Evolutionary conservation across 129 eudicot genomes (phyloP).

Genomic region (Pseudognaphalium luteoalbum): DNA sequence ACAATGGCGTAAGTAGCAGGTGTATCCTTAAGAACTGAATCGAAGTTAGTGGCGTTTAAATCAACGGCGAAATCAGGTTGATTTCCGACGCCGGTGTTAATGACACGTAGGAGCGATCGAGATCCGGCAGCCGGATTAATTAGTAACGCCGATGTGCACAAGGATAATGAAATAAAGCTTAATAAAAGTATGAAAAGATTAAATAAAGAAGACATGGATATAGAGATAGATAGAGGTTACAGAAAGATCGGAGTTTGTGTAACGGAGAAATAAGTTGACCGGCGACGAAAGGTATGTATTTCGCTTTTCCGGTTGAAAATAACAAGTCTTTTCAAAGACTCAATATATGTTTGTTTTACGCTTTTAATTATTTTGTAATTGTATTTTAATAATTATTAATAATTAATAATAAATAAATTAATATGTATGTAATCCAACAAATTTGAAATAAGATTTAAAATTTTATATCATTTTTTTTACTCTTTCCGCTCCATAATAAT

Average conservation of each 20-base stretch:
- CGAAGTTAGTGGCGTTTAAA: constrained; percentile 76
- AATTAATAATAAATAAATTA: too few relatives aligned
- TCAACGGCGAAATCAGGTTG: constrained; percentile 57
- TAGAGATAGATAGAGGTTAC: background rate
- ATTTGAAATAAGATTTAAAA: too few relatives aligned
- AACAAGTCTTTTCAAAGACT: constrained; percentile 28
- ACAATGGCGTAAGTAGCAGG: constrained; percentile 78
- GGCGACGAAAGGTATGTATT: constrained; percentile 20
- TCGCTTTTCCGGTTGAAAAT: constrained; percentile 33
- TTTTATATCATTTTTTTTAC: too few relatives aligned
- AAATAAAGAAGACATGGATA: constrained; percentile 40
- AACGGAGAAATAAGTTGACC: constrained; percentile 27
- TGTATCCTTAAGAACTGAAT: constrained; percentile 59
- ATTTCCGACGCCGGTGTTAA: constrained; percentile 26
- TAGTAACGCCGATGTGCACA: constrained; percentile 24
- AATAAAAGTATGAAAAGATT: constrained; percentile 29
- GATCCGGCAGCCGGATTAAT: constrained; percentile 50
- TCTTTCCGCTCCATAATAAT: too few relatives aligned
- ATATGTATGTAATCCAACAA: background rate
- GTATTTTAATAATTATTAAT: too few relatives aligned
- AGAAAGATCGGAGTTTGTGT: constrained; percentile 21
- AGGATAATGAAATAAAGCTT: constrained; percentile 26
- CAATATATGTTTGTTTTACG: background rate
- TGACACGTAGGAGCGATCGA: constrained; percentile 71
- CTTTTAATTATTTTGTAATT: too few relatives aligned